Evolutionary conservation across 805 yeast species (phyloP).

Genomic region (Yarrowia porcina): DNA sequence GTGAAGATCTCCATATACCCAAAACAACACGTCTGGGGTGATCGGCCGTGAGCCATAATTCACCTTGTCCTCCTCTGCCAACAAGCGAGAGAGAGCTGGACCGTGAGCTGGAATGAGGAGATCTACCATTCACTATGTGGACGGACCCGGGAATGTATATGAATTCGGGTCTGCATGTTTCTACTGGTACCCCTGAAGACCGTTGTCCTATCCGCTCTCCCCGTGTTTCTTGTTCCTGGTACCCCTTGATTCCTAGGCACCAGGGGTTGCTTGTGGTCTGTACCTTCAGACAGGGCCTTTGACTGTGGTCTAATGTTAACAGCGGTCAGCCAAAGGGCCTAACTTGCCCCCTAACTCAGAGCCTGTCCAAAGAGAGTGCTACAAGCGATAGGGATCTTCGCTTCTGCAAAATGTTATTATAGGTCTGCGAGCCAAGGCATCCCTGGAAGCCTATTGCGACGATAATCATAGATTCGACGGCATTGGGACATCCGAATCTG

Average conservation of each 20-base stretch:
- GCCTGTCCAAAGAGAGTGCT: conserved; percentile 9
- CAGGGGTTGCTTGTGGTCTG: not conserved
- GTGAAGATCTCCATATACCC: conserved; percentile 4
- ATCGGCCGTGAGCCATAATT: conserved; percentile 19
- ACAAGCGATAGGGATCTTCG: conserved; percentile 11
- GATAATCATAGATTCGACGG: conserved; percentile 8
- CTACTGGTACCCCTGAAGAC: not conserved
- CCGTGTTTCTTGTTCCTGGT: not conserved
- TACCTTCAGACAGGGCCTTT: not conserved
- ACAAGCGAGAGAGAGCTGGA: not conserved
- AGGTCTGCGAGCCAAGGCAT: conserved; percentile 9
- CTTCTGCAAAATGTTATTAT: not conserved
- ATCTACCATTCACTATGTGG: not conserved
- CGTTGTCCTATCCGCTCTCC: not conserved
- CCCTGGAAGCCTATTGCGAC: not conserved
- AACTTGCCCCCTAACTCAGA: conserved; percentile 13
- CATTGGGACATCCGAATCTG: conserved; percentile 6
- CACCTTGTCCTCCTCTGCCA: not conserved
- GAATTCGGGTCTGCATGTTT: not conserved
- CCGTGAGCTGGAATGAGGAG: not conserved
- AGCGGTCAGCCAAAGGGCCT: not conserved
- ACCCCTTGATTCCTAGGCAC: not conserved
- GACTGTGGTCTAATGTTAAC: too few relatives aligned
- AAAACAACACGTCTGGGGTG: conserved; percentile 24
- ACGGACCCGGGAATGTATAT: not conserved